Evolutionary conservation across 306 rosid species (phyloP).

Genomic region (Ormosia semicastrata): DNA sequence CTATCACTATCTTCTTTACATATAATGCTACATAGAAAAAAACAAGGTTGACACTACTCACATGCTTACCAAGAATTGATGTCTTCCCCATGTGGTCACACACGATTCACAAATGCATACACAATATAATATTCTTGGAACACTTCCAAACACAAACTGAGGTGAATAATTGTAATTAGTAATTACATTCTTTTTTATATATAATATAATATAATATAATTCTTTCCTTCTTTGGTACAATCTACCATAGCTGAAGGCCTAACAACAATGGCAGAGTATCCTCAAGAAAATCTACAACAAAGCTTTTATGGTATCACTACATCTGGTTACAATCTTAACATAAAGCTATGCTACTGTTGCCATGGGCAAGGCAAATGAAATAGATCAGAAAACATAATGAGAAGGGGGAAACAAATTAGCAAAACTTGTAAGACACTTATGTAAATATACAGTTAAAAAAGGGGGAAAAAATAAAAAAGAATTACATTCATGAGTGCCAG

Average conservation of each 20-base stretch:
- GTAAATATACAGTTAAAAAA: slow-evolving; percentile 63
- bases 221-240: slow-evolving; percentile 36
- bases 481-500: slow-evolving; percentile 76
- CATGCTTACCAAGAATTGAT: slow-evolving; percentile 44
- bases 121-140: not conserved
- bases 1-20: slow-evolving; percentile 54
- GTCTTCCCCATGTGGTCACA: slow-evolving; percentile 58
- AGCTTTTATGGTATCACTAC: slow-evolving; percentile 47
- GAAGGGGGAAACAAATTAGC: slow-evolving; percentile 31
- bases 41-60: slow-evolving; percentile 46
- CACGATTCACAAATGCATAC: slow-evolving; percentile 18
- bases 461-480: slow-evolving; percentile 20
- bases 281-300: slow-evolving; percentile 34
- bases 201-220: not conserved
- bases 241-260: slow-evolving; percentile 28
- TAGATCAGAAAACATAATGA: slow-evolving; percentile 23
- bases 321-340: slow-evolving; percentile 43
- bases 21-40: slow-evolving; percentile 27
- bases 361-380: slow-evolving; percentile 15
- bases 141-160: slow-evolving; percentile 24
- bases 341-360: slow-evolving; percentile 38
- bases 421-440: slow-evolving; percentile 42
- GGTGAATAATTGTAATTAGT: slow-evolving; percentile 37
- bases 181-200: slow-evolving; percentile 27
- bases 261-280: slow-evolving; percentile 32